Conservation (phyloP, 1,284 basidiomycete genomes). For the Melampsora abietis-canadensis region DNA sequence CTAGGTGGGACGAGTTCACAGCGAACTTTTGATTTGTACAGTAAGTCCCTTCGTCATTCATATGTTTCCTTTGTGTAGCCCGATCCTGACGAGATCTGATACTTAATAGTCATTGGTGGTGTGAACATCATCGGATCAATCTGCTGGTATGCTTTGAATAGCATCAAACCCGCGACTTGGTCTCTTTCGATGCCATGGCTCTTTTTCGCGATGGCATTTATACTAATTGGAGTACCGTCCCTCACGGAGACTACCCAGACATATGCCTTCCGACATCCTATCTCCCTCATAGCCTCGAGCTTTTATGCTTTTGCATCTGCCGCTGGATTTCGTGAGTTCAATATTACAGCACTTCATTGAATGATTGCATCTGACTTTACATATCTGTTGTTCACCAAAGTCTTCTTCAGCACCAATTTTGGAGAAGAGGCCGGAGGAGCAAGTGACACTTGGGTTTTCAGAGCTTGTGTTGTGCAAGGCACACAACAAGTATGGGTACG, state of each 20-base stretch:
- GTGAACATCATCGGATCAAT: conserved; percentile 78
- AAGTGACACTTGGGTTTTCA: conserved; percentile 82
- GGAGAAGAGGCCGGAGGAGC: conserved; percentile 91
- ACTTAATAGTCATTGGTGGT: conserved; percentile 63
- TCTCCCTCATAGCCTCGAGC: conserved; percentile 75
- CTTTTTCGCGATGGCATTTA: conserved; percentile 81
- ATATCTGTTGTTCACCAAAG: not conserved
- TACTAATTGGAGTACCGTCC: conserved; percentile 81
- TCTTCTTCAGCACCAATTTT: conserved; percentile 90
- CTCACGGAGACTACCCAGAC: conserved; percentile 56
- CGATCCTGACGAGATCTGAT: too few species aligned
- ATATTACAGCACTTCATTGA: not conserved
- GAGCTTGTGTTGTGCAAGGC: conserved; percentile 81
- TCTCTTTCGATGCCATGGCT: conserved; percentile 80
- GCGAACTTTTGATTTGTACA: conserved; percentile 76
- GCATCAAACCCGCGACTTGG: conserved; percentile 79
- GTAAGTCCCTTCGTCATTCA: conserved; percentile 5
- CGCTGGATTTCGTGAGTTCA: conserved; percentile 64
- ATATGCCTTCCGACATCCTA: conserved; percentile 57
- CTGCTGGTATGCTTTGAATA: conserved; percentile 86
- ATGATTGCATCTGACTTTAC: not conserved
- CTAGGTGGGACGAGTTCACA: conserved; percentile 80
- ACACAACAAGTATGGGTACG: conserved; percentile 43
- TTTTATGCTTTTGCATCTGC: conserved; percentile 81
- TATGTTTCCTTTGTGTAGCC: too few species aligned